Evolutionary conservation across 306 rosid genomes (phyloP).

Genomic region (Ziziphus jujuba): DNA sequence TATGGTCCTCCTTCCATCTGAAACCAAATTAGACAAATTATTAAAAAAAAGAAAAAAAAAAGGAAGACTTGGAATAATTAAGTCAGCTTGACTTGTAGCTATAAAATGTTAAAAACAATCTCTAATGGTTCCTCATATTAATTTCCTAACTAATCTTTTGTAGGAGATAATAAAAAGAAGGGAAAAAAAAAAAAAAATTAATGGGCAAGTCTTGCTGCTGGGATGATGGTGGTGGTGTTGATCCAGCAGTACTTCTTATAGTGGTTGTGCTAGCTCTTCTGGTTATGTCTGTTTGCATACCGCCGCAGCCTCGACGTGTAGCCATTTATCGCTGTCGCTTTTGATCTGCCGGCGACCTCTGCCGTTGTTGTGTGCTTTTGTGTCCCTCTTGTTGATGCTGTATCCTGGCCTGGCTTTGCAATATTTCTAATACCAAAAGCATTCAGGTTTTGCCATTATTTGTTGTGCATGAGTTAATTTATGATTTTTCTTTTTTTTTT

Average conservation of each 20-base stretch:
- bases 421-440: no score
- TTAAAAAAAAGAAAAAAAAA: not conserved
- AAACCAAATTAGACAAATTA: not conserved
- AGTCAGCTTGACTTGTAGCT: slow-evolving; percentile 13
- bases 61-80: not conserved
- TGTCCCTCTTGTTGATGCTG: not conserved
- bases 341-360: not conserved
- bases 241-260: slow-evolving; percentile 17
- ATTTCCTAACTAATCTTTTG: not conserved
- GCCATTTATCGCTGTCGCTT: slow-evolving; percentile 15
- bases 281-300: slow-evolving; percentile 15
- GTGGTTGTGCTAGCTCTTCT: slow-evolving; percentile 28
- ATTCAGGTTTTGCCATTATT: not conserved
- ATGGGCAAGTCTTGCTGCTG: slow-evolving; percentile 32
- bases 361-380: not conserved
- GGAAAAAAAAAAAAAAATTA: no score
- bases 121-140: not conserved
- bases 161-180: no score
- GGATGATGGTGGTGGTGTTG: not conserved
- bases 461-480: no score
- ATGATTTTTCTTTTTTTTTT: no score
- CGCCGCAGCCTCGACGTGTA: slow-evolving; percentile 14
- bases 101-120: not conserved
- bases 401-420: not conserved
- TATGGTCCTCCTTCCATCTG: no score